A percentile compares a stretch with the other conserved stretches of the same genome.
phyloP scores from a whole-genome alignment of 345 rosid species.

The Salix udensis region DNA sequence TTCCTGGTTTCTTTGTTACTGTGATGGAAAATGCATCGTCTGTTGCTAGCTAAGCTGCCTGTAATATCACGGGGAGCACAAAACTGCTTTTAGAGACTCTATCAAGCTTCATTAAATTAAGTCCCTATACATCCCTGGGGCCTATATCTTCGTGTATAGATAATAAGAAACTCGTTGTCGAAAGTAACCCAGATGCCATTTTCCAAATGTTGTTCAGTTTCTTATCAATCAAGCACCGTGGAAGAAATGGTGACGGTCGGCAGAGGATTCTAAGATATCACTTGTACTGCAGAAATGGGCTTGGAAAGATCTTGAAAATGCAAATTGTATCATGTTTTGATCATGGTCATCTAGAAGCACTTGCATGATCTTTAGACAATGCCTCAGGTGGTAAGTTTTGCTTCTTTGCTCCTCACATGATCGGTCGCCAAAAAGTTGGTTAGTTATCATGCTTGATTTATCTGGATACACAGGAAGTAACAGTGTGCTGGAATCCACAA shows the following conservation, averaged over 20 bases:
- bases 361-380: constrained; percentile 31
- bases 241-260: constrained; percentile 21
- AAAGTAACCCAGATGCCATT: constrained; percentile 66
- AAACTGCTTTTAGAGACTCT: constrained; percentile 54
- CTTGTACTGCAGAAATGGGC: constrained; percentile 27
- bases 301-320: constrained; percentile 17
- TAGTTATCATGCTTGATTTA: neutral
- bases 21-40: constrained; percentile 59
- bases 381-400: constrained; percentile 45
- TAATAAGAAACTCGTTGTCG: constrained; percentile 37
- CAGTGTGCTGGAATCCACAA: neutral
- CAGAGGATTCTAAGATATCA: constrained; percentile 33
- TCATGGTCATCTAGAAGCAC: constrained; percentile 25
- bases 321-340: constrained; percentile 24
- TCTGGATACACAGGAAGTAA: neutral
- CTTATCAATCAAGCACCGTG: constrained; percentile 42
- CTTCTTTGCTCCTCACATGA: neutral
- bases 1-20: constrained; percentile 23
- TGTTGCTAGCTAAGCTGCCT: constrained; percentile 54
- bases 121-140: constrained; percentile 79
- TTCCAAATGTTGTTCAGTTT: constrained; percentile 63
- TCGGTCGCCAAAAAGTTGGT: neutral
- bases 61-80: constrained; percentile 59
- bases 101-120: constrained; percentile 49
- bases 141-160: constrained; percentile 54